Evolutionary conservation across 768 basidiomycete species (phyloP).

Genomic region (Pulveroboletus sp.): DNA sequence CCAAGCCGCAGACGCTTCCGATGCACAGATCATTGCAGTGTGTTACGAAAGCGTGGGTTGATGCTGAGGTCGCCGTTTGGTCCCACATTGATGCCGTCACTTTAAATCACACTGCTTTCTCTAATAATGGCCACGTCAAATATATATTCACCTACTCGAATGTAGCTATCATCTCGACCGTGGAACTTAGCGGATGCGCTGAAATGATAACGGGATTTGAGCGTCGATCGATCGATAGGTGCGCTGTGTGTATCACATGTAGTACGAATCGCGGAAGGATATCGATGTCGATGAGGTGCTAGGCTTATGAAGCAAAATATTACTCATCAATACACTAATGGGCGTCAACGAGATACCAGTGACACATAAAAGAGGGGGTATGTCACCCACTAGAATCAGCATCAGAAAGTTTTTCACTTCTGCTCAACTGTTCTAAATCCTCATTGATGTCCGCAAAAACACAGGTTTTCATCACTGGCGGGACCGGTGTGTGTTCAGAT

Average conservation of each 20-base stretch:
- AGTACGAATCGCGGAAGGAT: no score
- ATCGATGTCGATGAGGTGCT: background rate
- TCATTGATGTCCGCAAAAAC: conserved; percentile 19
- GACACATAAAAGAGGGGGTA: conserved; percentile 6
- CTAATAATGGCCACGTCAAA: background rate
- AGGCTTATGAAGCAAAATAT: conserved; percentile 7
- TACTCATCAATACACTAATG: background rate
- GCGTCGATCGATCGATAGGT: no score
- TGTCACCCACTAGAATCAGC: background rate
- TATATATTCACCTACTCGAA: background rate
- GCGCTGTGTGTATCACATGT: no score
- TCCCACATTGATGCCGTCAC: background rate
- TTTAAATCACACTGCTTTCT: background rate
- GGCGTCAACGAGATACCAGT: background rate
- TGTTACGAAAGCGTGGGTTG: background rate
- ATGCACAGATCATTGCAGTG: background rate
- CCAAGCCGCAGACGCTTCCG: background rate
- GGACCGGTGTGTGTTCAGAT: conserved; percentile 12
- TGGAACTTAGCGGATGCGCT: no score
- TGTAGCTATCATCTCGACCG: no score
- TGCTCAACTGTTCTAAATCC: background rate
- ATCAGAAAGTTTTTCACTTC: background rate
- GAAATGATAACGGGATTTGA: no score
- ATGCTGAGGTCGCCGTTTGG: background rate
- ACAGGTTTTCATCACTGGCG: conserved; percentile 19